A percentile compares a stretch with the other conserved stretches of the same genome.
Conservation (phyloP, 2,329 filamentous ascomycete genomes). For the Fusarium foetens region DNA sequence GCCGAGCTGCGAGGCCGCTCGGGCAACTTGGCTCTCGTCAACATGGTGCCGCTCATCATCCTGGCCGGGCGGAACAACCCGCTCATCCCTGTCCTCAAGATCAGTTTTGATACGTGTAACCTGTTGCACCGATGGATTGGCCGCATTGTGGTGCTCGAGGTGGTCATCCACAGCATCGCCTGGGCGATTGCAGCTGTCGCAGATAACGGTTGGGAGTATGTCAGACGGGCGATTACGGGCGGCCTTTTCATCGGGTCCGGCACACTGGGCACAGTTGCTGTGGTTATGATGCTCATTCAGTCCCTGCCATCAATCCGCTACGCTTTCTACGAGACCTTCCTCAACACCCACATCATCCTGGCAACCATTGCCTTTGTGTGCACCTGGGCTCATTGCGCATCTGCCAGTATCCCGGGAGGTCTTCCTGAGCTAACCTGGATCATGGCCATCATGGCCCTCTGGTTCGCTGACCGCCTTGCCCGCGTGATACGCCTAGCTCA, state of each 20-base stretch:
- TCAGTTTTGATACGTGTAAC: conserved; percentile 98
- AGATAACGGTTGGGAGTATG: conserved; percentile 69
- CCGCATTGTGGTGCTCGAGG: conserved; percentile 75
- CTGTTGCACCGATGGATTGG: conserved; percentile 76
- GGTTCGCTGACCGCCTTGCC: conserved; percentile 75
- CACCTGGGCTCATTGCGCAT: conserved; percentile 81
- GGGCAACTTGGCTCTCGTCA: conserved; percentile 84
- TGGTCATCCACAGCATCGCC: conserved; percentile 73
- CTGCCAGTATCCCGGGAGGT: conserved; percentile 71
- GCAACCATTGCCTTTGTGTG: conserved; percentile 74
- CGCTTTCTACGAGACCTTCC: conserved; percentile 96
- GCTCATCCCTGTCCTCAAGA: conserved; percentile 80
- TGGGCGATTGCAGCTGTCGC: conserved; percentile 79
- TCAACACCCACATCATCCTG: conserved; percentile 84
- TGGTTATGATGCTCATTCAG: conserved; percentile 73
- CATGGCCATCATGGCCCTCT: conserved; percentile 76
- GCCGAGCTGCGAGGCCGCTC: conserved; percentile 88
- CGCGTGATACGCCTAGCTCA: conserved; percentile 73
- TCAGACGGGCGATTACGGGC: conserved; percentile 63
- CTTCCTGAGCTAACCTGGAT: conserved; percentile 80
- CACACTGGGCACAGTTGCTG: conserved; percentile 67
- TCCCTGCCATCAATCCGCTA: conserved; percentile 85
- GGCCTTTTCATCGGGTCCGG: conserved; percentile 75
- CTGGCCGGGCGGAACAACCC: conserved; percentile 94
- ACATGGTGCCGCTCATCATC: conserved; percentile 90